Base-by-base conservation (phyloP, 306 rosid species). In the Vigna nakashimae region DNA sequence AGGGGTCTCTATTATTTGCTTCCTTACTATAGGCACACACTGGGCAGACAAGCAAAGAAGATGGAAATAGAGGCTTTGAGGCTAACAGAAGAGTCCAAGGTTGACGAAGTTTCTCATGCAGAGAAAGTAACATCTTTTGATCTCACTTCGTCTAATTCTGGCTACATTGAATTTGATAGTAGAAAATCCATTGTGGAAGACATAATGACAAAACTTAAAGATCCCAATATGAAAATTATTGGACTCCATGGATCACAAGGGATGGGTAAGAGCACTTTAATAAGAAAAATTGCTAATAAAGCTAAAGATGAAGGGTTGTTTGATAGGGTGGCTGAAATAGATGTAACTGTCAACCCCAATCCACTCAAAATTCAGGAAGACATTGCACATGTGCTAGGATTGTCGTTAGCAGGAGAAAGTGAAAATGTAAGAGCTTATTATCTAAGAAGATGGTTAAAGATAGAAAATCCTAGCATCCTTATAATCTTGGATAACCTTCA, bases 401-500 rank as follows among this genome's bases (percentile, higher is more conserved):
- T 58, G 65, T 12, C 4, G 12, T 58, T 58, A n/a, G 26, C 56
- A 1, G 40, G 14, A 12, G 59, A 56, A 7, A 17, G 60, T 28
- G 68, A 67, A 14, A 22, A 1, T 22, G 67, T 3, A n/a, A 13
- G 32, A n/a, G 58, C 49, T 40, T 48, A 32, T 77, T 45, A n/a
- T 32, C 49, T 66, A 12, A 0, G 26, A 0, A 9, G 22, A 14
- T 32, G 70, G 15, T 56, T 77, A 16, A 26, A 7, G 51, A 3
- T 30, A 32, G 71, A 58, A 42, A 46, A 58, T 28, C 49, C n/a
- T 50, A 75, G 24, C 11, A 20, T 22, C 36, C 77, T 82, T 52
- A 0, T 77, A 18, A 57, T 77, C 32, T 36, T 77, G 40, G 81
- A 77, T 53, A 74, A 77, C 11, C 65, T 82, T 17, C 76, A 81